Evolutionary conservation across 108 stramenopile genomes (phyloP).

Genomic region (Ochromonas danica): DNA sequence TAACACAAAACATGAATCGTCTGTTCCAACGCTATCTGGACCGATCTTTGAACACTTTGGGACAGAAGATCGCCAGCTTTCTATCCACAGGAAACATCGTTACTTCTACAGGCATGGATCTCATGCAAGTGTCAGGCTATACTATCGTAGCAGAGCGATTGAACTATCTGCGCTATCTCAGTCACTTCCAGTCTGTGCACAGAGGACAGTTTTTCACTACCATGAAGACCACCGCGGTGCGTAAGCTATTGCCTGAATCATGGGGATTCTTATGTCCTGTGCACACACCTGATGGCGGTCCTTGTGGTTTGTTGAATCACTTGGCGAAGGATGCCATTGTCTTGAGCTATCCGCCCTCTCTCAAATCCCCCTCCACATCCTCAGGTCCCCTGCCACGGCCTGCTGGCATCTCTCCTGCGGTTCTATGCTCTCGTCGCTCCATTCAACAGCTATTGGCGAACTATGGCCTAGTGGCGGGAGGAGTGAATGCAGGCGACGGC

Average conservation of each 20-base stretch:
- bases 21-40: conserved; percentile 42
- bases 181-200: conserved; percentile 97
- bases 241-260: conserved; percentile 94
- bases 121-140: conserved; percentile 91
- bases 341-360: conserved; percentile 27
- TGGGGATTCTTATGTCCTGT: conserved; percentile 99
- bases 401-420: not conserved
- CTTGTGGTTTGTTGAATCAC: conserved; percentile 96
- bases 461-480: conserved; percentile 48
- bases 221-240: conserved; percentile 98
- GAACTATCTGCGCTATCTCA: conserved; percentile 88
- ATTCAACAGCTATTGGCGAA: conserved; percentile 36
- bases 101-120: conserved; percentile 84
- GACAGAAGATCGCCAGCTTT: conserved; percentile 77
- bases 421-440: not conserved
- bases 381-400: not conserved
- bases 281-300: conserved; percentile 98
- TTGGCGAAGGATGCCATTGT: conserved; percentile 71
- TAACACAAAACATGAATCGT: conserved; percentile 1
- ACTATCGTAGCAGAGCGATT: conserved; percentile 95
- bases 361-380: not conserved
- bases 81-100: conserved; percentile 92
- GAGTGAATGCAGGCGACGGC: conserved; percentile 40
- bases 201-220: conserved; percentile 98
- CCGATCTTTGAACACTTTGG: conserved; percentile 38